phyloP scores from a whole-genome alignment of 176 grass and related monocot genomes.

The Oropetium thomaeum region DNA sequence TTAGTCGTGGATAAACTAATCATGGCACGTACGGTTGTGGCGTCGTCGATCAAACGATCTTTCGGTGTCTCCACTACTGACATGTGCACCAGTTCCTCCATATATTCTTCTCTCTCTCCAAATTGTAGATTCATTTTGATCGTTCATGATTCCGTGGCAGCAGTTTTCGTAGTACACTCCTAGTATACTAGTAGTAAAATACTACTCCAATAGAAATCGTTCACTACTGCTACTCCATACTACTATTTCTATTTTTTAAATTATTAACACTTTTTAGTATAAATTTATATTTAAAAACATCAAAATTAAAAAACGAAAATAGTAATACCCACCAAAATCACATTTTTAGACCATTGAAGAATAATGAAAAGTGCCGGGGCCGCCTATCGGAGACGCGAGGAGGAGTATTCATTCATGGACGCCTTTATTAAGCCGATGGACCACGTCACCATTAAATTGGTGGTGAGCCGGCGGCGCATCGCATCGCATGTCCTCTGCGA shows the following conservation, averaged over 20 bases:
- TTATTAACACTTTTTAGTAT: too few species aligned
- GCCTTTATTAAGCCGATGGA: neutral
- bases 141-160: constrained; percentile 30
- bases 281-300: too few species aligned
- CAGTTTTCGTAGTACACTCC: constrained; percentile 2
- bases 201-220: constrained; percentile 11
- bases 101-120: neutral
- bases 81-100: constrained; percentile 30
- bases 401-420: neutral
- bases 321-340: too few species aligned
- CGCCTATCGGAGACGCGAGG: too few species aligned
- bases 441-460: neutral
- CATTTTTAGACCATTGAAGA: too few species aligned
- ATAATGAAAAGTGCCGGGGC: too few species aligned
- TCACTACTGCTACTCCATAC: too few species aligned
- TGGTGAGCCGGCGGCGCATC: constrained; percentile 17
- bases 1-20: constrained; percentile 40
- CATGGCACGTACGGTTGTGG: neutral
- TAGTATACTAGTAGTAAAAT: too few species aligned
- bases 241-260: too few species aligned
- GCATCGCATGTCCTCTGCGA: neutral
- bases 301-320: too few species aligned
- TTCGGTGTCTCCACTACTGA: constrained; percentile 38
- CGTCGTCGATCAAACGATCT: constrained; percentile 15
- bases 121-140: constrained; percentile 1